Evolutionary conservation across 2,329 filamentous ascomycete species (phyloP), one percentile per base, ranked within the genome.

Genomic region (Aspergillus hortae): DNA sequence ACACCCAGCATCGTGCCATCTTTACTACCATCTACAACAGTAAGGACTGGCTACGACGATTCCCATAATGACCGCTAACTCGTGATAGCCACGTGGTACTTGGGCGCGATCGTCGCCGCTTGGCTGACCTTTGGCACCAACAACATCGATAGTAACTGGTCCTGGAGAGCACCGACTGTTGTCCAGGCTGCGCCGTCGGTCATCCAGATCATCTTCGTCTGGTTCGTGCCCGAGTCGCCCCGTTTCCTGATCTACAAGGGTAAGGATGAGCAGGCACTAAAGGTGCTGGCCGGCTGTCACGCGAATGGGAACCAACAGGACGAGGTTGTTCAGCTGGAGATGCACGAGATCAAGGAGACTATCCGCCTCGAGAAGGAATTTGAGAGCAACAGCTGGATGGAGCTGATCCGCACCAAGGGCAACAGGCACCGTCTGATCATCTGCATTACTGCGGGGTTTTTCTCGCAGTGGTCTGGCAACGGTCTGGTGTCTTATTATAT

Each of bases 211-310:
- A 60, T 61, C 1, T 64, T 77, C 6, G 77, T 86, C 19, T 83
- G 81, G 77, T 81, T 85, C 67, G 83, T 88, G 60, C 86, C 85
- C 0, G 85, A 88, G 56, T 84, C 81, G 0, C 85, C 85, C 0
- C 75, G 86, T 0, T 88, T 59, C 46, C 53, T 62, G 33, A 63
- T 70, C 46, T 64, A 61, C 19, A 67, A 66, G 42, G 64, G 63
- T 27, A 61, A 63, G 36, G 51, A 62, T 11, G 59, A 66, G n/a
- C 56, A 64, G 32, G 67, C 61, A 7, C 57, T 63, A 15, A 54
- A 65, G 12, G 52, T 67, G 27, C 51, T 70, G 23, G 72, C 66
- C 25, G 62, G 72, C 14, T 67, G 68, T 10, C 73, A 76, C 54
- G 73, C 73, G 30, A 70, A 74, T 23, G 73, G 73, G 21, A 62